Base-by-base conservation (phyloP, 140 eudicot species). In the Cichorium intybus region DNA sequence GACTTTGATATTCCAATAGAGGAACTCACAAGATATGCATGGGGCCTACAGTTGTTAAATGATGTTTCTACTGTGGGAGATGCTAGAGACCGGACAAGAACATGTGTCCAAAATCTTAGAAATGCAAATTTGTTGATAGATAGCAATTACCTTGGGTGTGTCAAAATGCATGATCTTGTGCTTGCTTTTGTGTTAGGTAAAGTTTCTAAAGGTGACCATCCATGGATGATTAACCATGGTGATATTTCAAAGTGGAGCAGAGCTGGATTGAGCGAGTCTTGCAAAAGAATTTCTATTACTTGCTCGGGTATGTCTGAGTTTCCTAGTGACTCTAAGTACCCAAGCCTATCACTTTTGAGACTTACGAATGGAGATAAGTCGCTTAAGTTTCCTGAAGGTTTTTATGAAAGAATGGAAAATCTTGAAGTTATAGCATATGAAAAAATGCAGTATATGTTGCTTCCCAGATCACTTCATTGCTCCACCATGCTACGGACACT, bases 161-260 rank as follows among this genome's bases (percentile, higher is more conserved):
- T 67, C 10, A 67, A 66, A 66, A 29, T 66, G 62, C 72, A 66
- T 16, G 72, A 66, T 31, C 47, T 66, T 29, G 41, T 66, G 3
- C 60, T 58, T 1, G 53, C 54, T 51, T 52, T 66, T 33, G 24
- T 34, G 31, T 3, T 66, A 20, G 27, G 41, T 9, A 54, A 7
- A 17, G 35, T 62, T 14, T 50, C 73, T 12, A 55, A 29, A 20
- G 54, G 24, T 53, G 53, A 47, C 23, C 11, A 47, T 47, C 18
- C 31, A 6, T 68, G 56, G 33, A 7, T 39, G 2, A 34, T 68
- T 10, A 68, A 24, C 23, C 26, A 55, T 52, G 29, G 64, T 41
- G 28, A 21, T 24, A 27, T 7, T 7, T 29, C 24, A 59, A 51
- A 66, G 50, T 34, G 41, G 64, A 23, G 43, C 14, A 35, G 2